Percentiles rank a stretch among this genome's conserved stretches.
Evolutionary conservation across 306 rosid species (phyloP).

Genomic region (Malus orientalis): DNA sequence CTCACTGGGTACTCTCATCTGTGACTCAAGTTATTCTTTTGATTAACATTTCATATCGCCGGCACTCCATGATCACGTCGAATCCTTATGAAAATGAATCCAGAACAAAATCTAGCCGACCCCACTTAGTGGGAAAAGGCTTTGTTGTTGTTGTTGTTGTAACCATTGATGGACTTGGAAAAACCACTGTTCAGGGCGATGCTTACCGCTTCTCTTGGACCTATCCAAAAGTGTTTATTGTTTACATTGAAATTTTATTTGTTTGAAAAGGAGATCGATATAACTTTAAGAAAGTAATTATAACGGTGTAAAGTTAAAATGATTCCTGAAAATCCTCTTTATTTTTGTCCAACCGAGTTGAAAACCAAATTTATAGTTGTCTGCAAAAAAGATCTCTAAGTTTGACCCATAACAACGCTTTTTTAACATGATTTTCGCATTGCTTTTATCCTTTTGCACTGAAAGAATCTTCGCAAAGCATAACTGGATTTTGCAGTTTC

Average conservation of each 20-base stretch:
- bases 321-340: background rate
- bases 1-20: constrained; percentile 47
- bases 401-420: background rate
- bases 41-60: background rate
- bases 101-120: no score
- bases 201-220: background rate
- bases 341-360: background rate
- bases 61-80: no score
- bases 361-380: background rate
- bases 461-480: background rate
- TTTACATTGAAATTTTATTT: background rate
- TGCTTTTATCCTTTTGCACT: no score
- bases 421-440: background rate
- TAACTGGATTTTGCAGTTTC: background rate
- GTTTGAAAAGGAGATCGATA: no score
- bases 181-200: background rate
- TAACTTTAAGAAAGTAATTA: background rate
- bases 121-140: no score
- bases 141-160: no score
- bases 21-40: background rate
- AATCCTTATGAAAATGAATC: no score
- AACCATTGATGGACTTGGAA: background rate
- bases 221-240: background rate
- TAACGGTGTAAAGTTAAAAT: background rate
- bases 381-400: background rate